phyloP scores from a whole-genome alignment of 805 yeast genomes.

The Kodamaea hsintzibuensis region DNA sequence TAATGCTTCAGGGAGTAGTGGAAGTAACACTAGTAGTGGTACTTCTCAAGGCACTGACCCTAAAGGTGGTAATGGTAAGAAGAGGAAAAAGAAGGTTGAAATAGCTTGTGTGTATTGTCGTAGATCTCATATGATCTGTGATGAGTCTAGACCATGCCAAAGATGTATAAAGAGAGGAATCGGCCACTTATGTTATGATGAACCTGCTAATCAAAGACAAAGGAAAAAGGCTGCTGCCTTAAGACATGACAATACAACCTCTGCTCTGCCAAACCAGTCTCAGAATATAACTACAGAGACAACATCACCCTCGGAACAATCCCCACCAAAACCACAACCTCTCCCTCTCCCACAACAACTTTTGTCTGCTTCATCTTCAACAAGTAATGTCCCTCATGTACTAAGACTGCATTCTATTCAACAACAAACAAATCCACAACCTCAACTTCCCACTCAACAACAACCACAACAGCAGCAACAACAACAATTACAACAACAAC shows the following conservation, averaged over 20 bases:
- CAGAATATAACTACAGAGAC: neutral
- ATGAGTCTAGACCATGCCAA: slow-evolving; percentile 71
- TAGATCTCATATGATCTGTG: slow-evolving; percentile 93
- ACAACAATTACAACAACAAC: too few species aligned
- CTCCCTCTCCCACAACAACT: slow-evolving; percentile 10
- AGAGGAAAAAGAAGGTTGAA: slow-evolving; percentile 52
- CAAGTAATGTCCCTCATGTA: neutral
- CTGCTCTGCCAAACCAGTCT: neutral
- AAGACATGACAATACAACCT: slow-evolving; percentile 7
- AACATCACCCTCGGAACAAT: neutral
- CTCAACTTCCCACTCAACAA: slow-evolving; percentile 2
- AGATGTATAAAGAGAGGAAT: slow-evolving; percentile 86
- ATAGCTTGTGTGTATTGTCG: slow-evolving; percentile 89
- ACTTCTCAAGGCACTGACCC: neutral
- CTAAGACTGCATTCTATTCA: neutral
- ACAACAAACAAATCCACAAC: neutral
- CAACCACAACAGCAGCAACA: slow-evolving; percentile 1
- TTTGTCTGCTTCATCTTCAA: neutral
- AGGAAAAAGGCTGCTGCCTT: slow-evolving; percentile 38
- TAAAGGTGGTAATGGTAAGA: slow-evolving; percentile 11
- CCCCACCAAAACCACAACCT: slow-evolving; percentile 6
- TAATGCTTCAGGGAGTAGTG: neutral
- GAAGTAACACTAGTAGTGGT: neutral
- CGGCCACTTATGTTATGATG: slow-evolving; percentile 84
- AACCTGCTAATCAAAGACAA: slow-evolving; percentile 49